Percentiles rank a stretch among this genome's conserved stretches.
Conservation (phyloP, 257 asterid species). For the Plantago ovata region DNA sequence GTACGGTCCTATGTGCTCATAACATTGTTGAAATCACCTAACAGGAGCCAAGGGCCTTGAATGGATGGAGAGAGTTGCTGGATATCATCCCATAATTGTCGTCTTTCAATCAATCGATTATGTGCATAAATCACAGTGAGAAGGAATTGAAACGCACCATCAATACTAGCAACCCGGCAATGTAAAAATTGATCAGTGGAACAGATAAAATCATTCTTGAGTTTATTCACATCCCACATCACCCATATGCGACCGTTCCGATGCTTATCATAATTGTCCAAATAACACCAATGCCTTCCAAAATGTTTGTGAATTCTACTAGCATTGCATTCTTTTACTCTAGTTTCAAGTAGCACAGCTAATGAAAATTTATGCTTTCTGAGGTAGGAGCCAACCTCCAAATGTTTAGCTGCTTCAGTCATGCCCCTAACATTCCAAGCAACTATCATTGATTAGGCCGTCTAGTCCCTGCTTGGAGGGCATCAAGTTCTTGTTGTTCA, state of each 20-base stretch:
- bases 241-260: background rate
- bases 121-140: background rate
- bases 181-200: background rate
- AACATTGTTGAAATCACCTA: no score
- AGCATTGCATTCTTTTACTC: background rate
- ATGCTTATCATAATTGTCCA: background rate
- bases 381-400: background rate
- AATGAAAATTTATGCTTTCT: background rate
- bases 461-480: no score
- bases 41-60: no score
- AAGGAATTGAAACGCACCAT: no score
- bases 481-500: no score
- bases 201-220: no score
- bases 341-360: background rate
- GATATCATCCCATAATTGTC: no score
- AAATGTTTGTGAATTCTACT: no score
- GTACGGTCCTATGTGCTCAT: background rate
- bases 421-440: background rate
- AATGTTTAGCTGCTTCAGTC: background rate
- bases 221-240: background rate
- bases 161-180: background rate
- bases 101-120: no score
- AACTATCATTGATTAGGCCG: background rate
- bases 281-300: background rate
- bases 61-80: no score